phyloP scores from a whole-genome alignment of 2,329 filamentous ascomycete species.

The Arthrobotrys sinensis region DNA sequence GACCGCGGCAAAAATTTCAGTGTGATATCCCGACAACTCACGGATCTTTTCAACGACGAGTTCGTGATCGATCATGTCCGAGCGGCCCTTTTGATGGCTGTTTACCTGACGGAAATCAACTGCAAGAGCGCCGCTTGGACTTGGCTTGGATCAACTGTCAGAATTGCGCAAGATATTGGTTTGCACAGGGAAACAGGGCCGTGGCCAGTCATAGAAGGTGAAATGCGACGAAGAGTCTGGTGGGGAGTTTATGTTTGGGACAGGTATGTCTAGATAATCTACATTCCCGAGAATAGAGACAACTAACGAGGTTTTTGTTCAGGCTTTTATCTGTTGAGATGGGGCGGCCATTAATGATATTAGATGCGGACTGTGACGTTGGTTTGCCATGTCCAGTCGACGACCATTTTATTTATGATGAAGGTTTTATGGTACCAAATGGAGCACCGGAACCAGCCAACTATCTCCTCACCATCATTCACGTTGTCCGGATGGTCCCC shows the following conservation, averaged over 20 bases:
- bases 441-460: constrained; percentile 70
- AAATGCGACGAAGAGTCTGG: constrained; percentile 86
- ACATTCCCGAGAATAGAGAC: neutral
- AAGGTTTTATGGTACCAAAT: constrained; percentile 68
- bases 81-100: constrained; percentile 79
- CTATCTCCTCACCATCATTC: constrained; percentile 83
- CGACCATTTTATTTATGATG: constrained; percentile 80
- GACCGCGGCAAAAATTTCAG: constrained; percentile 78
- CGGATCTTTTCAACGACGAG: constrained; percentile 86
- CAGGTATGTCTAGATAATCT: constrained; percentile 71
- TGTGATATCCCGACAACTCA: constrained; percentile 78
- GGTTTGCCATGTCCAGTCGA: constrained; percentile 83
- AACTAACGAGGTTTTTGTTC: constrained; percentile 42
- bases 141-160: constrained; percentile 85
- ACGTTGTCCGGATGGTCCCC: constrained; percentile 83
- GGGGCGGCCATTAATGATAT: constrained; percentile 84
- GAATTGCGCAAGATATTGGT: constrained; percentile 86
- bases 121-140: constrained; percentile 86
- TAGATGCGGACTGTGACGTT: constrained; percentile 90
- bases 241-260: constrained; percentile 95
- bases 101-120: constrained; percentile 89
- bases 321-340: constrained; percentile 83
- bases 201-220: constrained; percentile 82
- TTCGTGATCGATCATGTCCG: constrained; percentile 83
- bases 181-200: constrained; percentile 82